Evolutionary conservation across 257 asterid species (phyloP).

Genomic region (Craterostigma plantagineum): DNA sequence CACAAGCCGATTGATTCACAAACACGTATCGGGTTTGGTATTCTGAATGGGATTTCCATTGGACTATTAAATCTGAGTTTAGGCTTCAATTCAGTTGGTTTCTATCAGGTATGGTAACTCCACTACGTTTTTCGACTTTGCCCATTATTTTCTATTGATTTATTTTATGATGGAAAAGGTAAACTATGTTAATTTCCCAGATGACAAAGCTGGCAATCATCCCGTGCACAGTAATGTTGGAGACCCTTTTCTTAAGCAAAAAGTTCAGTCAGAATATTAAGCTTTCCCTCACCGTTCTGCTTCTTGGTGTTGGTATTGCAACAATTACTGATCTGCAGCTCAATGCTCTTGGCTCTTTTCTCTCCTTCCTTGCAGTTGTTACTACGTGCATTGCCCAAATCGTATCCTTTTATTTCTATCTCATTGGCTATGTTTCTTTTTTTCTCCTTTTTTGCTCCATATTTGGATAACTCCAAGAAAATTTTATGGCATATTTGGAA

Average conservation of each 20-base stretch:
- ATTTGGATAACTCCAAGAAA: too few species aligned
- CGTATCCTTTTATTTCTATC: too few species aligned
- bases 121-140: not conserved
- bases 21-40: slow-evolving; percentile 81
- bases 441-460: too few species aligned
- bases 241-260: slow-evolving; percentile 43
- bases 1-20: slow-evolving; percentile 90
- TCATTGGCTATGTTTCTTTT: too few species aligned
- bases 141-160: slow-evolving; percentile 5
- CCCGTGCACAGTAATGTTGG: slow-evolving; percentile 65
- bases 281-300: slow-evolving; percentile 39
- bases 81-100: slow-evolving; percentile 93
- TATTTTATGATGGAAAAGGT: not conserved
- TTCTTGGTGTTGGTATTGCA: slow-evolving; percentile 63
- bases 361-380: too few species aligned
- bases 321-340: slow-evolving; percentile 65
- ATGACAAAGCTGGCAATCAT: slow-evolving; percentile 56
- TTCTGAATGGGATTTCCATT: slow-evolving; percentile 79
- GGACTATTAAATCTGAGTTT: slow-evolving; percentile 81
- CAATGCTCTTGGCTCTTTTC: too few species aligned
- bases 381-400: too few species aligned
- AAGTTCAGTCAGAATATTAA: slow-evolving; percentile 49
- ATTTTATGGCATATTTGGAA: too few species aligned
- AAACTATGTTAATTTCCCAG: slow-evolving; percentile 9
- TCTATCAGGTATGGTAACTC: slow-evolving; percentile 63